These are phyloP conservation scores for Rhamnella rubrinervis DNA, from an alignment of 331 rosid genomes.

Conservation along the genomic window DNA sequence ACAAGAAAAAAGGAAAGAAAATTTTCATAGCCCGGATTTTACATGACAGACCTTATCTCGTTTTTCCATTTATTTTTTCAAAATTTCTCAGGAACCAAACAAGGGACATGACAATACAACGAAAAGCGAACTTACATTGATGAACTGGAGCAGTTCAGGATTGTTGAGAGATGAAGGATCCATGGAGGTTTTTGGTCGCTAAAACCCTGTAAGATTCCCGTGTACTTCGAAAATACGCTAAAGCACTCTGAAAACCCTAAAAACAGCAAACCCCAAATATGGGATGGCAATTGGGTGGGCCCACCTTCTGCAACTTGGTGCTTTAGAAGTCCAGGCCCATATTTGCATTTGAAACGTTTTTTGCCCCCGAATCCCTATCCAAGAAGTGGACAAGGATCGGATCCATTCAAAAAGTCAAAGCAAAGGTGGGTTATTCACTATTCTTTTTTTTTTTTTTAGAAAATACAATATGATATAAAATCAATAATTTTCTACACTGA, in stretches of 20 bases:
- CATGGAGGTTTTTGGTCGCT: slow-evolving; percentile 37
- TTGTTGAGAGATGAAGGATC: slow-evolving; percentile 61
- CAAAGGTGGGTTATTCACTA: too few species aligned
- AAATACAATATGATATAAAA: too few species aligned
- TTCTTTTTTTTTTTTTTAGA: too few species aligned
- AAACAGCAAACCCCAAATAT: neutral
- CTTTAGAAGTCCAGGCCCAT: neutral
- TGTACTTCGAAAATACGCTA: neutral
- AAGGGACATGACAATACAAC: neutral
- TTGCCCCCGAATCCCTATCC: too few species aligned
- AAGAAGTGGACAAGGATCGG: too few species aligned
- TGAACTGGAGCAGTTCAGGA: slow-evolving; percentile 60
- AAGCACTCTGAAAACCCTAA: slow-evolving; percentile 28
- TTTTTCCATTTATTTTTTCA: neutral
- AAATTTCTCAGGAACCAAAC: slow-evolving; percentile 5
- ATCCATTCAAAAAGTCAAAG: too few species aligned
- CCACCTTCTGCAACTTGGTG: neutral
- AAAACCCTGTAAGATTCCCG: slow-evolving; percentile 10
- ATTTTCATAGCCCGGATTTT: too few species aligned
- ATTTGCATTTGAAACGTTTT: too few species aligned
- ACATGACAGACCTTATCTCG: too few species aligned
- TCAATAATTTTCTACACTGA: too few species aligned
- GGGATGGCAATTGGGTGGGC: slow-evolving; percentile 3
- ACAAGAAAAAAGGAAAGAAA: too few species aligned
- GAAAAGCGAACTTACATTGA: slow-evolving; percentile 48